A percentile compares a stretch with the other conserved stretches of the same genome.
phyloP scores from a whole-genome alignment of 768 basidiomycete species.

The Termitomyces titanicus region DNA sequence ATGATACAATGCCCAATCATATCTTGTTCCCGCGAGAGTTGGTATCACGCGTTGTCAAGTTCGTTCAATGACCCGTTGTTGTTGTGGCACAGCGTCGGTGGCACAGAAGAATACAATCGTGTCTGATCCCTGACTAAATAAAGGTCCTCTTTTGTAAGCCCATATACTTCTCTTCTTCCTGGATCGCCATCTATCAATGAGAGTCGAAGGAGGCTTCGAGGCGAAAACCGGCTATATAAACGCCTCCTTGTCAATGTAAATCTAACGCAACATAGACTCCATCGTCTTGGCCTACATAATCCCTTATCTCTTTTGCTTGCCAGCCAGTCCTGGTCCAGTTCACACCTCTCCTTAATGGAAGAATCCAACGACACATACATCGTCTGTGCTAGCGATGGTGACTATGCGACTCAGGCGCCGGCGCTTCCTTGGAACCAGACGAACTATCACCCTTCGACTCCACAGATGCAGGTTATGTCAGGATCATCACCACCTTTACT shows the following conservation, averaged over 20 bases:
- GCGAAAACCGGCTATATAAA: constrained; percentile 2
- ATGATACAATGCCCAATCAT: background rate
- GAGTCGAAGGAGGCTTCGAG: background rate
- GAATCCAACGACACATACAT: background rate
- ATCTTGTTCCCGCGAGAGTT: background rate
- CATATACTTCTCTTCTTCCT: background rate
- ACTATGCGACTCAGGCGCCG: background rate
- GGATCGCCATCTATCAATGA: background rate
- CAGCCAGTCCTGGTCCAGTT: background rate
- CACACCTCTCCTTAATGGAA: background rate
- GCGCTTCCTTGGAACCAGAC: background rate
- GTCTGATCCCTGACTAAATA: background rate
- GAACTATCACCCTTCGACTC: background rate
- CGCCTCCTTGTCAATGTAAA: background rate
- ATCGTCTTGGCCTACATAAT: background rate
- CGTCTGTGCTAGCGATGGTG: background rate
- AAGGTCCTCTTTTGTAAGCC: background rate
- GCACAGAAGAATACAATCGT: background rate
- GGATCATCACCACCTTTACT: background rate
- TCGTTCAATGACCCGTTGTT: no score
- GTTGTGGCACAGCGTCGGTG: no score
- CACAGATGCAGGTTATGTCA: background rate
- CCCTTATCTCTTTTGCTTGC: background rate
- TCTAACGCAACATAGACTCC: background rate
- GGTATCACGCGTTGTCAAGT: background rate